These are phyloP conservation scores for Clonostachys solani DNA, from an alignment of 2,329 filamentous ascomycete genomes.

Conservation along the genomic window DNA sequence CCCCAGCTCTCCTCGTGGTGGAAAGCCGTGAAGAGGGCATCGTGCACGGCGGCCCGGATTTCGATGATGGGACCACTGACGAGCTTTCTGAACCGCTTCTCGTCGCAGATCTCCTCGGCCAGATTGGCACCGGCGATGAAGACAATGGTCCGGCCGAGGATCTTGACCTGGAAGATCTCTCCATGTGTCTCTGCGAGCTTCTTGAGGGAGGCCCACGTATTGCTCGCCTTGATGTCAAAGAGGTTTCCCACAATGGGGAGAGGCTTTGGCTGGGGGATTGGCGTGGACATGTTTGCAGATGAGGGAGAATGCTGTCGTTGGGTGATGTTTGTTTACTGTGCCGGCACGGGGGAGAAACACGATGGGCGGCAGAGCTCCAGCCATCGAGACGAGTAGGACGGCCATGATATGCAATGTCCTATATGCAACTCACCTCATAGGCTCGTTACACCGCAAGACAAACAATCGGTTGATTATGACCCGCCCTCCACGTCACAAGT, in stretches of 20 bases:
- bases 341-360: background rate
- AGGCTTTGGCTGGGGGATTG: slow-evolving; percentile 26
- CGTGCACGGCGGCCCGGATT: slow-evolving; percentile 44
- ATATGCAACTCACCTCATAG: too few relatives aligned
- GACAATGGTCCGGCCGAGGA: slow-evolving; percentile 22
- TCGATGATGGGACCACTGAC: slow-evolving; percentile 48
- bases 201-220: slow-evolving; percentile 29
- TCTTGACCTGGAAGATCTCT: slow-evolving; percentile 31
- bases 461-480: too few relatives aligned
- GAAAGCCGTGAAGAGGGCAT: slow-evolving; percentile 47
- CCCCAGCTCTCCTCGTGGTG: slow-evolving; percentile 44
- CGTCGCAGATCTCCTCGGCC: slow-evolving; percentile 44
- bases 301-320: background rate
- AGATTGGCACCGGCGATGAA: slow-evolving; percentile 45
- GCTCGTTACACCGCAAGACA: too few relatives aligned
- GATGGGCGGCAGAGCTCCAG: background rate
- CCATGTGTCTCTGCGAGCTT: slow-evolving; percentile 25
- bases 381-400: background rate
- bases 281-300: slow-evolving; percentile 17
- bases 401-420: background rate
- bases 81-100: slow-evolving; percentile 49
- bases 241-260: slow-evolving; percentile 30
- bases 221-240: slow-evolving; percentile 24
- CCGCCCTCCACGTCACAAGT: background rate
- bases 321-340: background rate